Evolutionary conservation across 192 early-diverging fungal genomes (phyloP), one percentile per base, ranked within the genome.

Genomic region (Podochytrium sp.): DNA sequence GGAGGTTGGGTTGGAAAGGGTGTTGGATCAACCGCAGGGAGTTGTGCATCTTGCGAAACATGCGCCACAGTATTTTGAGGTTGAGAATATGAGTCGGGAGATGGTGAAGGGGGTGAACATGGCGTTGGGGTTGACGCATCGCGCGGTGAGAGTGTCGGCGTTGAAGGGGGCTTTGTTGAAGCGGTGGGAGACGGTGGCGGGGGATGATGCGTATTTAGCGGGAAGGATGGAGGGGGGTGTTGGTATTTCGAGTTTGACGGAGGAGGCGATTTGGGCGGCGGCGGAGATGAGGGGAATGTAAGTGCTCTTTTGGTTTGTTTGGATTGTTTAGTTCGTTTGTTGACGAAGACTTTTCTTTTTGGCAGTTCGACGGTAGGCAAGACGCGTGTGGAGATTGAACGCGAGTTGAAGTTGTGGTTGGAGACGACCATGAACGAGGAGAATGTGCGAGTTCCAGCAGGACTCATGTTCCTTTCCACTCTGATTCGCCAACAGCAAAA

Each of bases 281-380:
- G 66, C 66, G 18, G 66, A 69, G 37, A 55, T 55, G 66, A n/a
- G 66, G 7, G 66, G 66, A 29, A 69, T 69, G 66, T 69, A 30
- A 69, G 66, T 56, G 35, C n/a, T n/a, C n/a, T n/a, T n/a, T n/a
- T n/a, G n/a, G n/a, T n/a, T n/a, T n/a, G n/a, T n/a, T n/a, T n/a
- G n/a, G n/a, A n/a, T n/a, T n/a, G n/a, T n/a, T n/a, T n/a, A n/a
- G n/a, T 14, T 3, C 18, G 18, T 7, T 29, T 63, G 18, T 40
- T 20, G 18, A 1, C 27, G 18, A 29, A 1, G 61, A 16, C 12
- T 63, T 23, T 40, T 14, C 33, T 63, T 14, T 49, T 49, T 12
- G 12, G 37, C 51, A 69, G 66, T 25, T 55, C 66, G 50, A 69
- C 66, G 6, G 37, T 35, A 5, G 66, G 35, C 16, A 69, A 56